A percentile compares a stretch with the other conserved stretches of the same genome.
Conservation (phyloP, 352 stramenopile species). For the Globisporangium irregulare region DNA sequence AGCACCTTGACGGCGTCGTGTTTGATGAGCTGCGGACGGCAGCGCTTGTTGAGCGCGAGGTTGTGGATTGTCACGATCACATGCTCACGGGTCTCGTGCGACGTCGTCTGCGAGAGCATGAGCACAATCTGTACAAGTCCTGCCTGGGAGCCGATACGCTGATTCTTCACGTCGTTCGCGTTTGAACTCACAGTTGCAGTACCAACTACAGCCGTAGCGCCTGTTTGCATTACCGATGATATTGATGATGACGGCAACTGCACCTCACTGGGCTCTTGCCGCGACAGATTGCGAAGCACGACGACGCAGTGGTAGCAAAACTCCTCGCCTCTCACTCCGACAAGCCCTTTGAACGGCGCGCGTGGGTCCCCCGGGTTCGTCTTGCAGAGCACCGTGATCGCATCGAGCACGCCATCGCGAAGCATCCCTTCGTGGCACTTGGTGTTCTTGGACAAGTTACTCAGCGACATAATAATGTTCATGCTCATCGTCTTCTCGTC, state of each 20-base stretch:
- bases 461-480: slow-evolving; percentile 66
- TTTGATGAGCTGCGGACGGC: slow-evolving; percentile 66
- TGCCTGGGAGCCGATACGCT: slow-evolving; percentile 50
- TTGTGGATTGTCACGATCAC: slow-evolving; percentile 70
- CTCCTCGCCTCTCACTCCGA: slow-evolving; percentile 56
- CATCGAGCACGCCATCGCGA: slow-evolving; percentile 64
- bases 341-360: slow-evolving; percentile 54
- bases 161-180: slow-evolving; percentile 45
- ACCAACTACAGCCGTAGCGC: too few species aligned
- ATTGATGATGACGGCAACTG: neutral
- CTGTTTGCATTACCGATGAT: neutral
- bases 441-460: slow-evolving; percentile 55
- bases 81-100: slow-evolving; percentile 57
- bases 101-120: slow-evolving; percentile 42
- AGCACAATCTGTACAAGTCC: slow-evolving; percentile 57
- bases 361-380: slow-evolving; percentile 40
- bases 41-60: slow-evolving; percentile 48
- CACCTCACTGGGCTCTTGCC: slow-evolving; percentile 24
- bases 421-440: slow-evolving; percentile 75
- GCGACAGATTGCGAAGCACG: slow-evolving; percentile 64
- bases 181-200: neutral
- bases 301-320: slow-evolving; percentile 69
- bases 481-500: slow-evolving; percentile 44
- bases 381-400: slow-evolving; percentile 40
- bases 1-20: slow-evolving; percentile 77